These are phyloP conservation scores for Tetradesmus lagerheimii DNA, from an alignment of 139 green algal species.

Conservation along the genomic window DNA sequence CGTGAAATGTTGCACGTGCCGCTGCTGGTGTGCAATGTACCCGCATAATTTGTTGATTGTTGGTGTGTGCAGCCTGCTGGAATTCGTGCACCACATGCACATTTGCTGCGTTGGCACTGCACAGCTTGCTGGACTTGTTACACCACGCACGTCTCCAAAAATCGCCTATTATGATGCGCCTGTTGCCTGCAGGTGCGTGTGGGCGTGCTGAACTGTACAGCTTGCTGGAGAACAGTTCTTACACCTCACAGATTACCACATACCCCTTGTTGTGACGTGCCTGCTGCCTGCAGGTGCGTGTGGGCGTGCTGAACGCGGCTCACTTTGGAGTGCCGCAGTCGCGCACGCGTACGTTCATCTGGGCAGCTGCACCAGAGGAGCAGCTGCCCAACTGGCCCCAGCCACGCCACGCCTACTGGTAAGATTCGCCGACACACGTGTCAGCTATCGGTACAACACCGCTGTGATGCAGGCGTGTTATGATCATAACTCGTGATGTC, in stretches of 20 bases:
- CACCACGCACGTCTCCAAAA: slow-evolving; percentile 83
- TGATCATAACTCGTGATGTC: too few species aligned
- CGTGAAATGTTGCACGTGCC: too few species aligned
- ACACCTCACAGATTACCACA: too few species aligned
- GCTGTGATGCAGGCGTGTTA: too few species aligned
- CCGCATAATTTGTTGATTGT: too few species aligned
- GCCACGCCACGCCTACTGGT: slow-evolving; percentile 86
- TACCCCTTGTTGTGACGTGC: too few species aligned
- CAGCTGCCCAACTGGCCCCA: slow-evolving; percentile 90
- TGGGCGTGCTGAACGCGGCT: slow-evolving; percentile 95
- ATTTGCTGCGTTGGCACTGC: slow-evolving; percentile 89
- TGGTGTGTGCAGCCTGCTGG: slow-evolving; percentile 92
- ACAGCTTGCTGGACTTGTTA: slow-evolving; percentile 95
- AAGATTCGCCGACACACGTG: too few species aligned
- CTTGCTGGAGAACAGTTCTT: slow-evolving; percentile 97
- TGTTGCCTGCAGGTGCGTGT: slow-evolving; percentile 90
- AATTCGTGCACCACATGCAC: slow-evolving; percentile 98
- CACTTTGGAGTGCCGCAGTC: slow-evolving; percentile 96
- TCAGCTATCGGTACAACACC: too few species aligned
- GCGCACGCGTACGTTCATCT: slow-evolving; percentile 97
- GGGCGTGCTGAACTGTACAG: slow-evolving; percentile 93
- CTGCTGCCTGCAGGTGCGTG: slow-evolving; percentile 81
- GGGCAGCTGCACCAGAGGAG: slow-evolving; percentile 85
- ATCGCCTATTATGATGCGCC: too few species aligned
- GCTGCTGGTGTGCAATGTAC: too few species aligned